A percentile compares a stretch with the other conserved stretches of the same genome.
Evolutionary conservation across 2,329 filamentous ascomycete species (phyloP).

Genomic region (Fusarium coicis): DNA sequence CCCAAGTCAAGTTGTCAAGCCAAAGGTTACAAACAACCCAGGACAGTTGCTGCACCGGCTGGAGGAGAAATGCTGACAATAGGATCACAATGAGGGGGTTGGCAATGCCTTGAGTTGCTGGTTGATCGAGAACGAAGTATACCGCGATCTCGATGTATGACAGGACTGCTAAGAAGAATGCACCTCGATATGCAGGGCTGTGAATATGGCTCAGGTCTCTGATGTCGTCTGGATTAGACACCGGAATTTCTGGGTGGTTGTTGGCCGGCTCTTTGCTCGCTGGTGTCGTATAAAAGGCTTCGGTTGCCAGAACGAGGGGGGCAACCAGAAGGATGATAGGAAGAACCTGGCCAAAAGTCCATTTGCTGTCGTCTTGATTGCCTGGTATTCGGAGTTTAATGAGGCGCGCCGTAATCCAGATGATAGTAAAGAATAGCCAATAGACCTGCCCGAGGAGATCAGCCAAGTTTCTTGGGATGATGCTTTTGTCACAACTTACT

Average conservation of each 20-base stretch:
- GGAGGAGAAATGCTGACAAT: fast-evolving
- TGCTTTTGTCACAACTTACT: not conserved
- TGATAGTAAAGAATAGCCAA: not conserved
- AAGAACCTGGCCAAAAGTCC: constrained; percentile 9
- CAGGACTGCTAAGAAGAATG: not conserved
- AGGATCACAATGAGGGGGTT: too few species aligned
- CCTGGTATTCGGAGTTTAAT: fast-evolving
- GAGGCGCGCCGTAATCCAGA: not conserved
- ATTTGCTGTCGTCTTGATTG: not conserved
- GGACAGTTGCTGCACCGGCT: fast-evolving
- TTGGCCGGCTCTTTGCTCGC: not conserved
- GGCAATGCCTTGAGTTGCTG: not conserved
- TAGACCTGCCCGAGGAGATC: not conserved
- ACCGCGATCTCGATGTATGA: not conserved
- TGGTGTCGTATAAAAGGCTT: not conserved
- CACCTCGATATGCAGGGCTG: not conserved
- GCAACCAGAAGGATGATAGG: not conserved
- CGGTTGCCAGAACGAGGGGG: not conserved
- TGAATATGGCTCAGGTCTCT: not conserved
- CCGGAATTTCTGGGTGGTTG: too few species aligned
- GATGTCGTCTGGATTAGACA: not conserved
- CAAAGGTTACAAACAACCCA: not conserved
- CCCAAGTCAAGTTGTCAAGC: fast-evolving
- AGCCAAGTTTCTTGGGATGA: not conserved
- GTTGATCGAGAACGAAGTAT: not conserved